These are phyloP conservation scores for Blastobotrys aristatus DNA, from an alignment of 1,139 yeast species.

Conservation along the genomic window DNA sequence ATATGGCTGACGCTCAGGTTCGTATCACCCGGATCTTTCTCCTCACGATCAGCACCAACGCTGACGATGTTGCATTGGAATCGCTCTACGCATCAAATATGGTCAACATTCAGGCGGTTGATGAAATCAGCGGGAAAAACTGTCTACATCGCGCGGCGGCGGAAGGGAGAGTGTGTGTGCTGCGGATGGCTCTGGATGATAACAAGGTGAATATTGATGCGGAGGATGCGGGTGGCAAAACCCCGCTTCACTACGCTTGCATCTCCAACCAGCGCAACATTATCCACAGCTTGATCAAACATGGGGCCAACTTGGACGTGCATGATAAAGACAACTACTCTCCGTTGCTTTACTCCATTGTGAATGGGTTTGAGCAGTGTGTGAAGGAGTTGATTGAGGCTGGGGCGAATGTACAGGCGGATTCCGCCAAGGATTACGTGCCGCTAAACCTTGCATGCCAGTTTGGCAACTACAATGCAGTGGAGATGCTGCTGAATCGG, in stretches of 20 bases:
- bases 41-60: slow-evolving; percentile 49
- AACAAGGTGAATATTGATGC: slow-evolving; percentile 37
- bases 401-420: slow-evolving; percentile 40
- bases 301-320: slow-evolving; percentile 36
- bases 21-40: slow-evolving; percentile 61
- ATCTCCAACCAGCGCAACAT: slow-evolving; percentile 35
- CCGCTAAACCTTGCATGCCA: slow-evolving; percentile 91
- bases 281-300: slow-evolving; percentile 31
- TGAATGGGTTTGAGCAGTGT: slow-evolving; percentile 56
- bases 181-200: slow-evolving; percentile 34
- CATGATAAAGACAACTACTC: slow-evolving; percentile 45
- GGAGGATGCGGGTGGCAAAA: slow-evolving; percentile 67
- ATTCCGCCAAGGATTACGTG: slow-evolving; percentile 48
- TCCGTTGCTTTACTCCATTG: slow-evolving; percentile 75
- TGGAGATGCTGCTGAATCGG: slow-evolving; percentile 50
- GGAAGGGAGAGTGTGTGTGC: slow-evolving; percentile 34
- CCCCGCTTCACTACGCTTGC: slow-evolving; percentile 85
- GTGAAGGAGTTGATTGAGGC: slow-evolving; percentile 43
- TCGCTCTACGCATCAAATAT: slow-evolving; percentile 37
- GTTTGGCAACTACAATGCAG: slow-evolving; percentile 69
- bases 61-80: slow-evolving; percentile 39
- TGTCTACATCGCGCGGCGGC: slow-evolving; percentile 47
- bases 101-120: slow-evolving; percentile 38
- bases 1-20: slow-evolving; percentile 40
- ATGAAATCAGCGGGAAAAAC: slow-evolving; percentile 41